Percentiles rank a stretch among this genome's conserved stretches.
phyloP scores from a whole-genome alignment of 163 green algal genomes.

The Scenedesmus sp. region DNA sequence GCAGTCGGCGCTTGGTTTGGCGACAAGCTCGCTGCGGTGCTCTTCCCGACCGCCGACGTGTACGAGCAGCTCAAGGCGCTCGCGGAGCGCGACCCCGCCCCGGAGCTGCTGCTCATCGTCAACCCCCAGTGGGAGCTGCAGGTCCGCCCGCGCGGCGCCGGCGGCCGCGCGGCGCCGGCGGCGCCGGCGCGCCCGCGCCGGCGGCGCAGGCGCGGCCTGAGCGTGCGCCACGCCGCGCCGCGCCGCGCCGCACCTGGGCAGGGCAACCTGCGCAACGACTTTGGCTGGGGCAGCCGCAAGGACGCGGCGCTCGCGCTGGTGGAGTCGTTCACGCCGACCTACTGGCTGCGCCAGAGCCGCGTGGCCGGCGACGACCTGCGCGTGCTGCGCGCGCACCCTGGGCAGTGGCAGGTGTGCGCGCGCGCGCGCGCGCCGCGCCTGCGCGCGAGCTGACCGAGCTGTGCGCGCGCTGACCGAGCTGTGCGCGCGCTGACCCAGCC shows the following conservation, averaged over 20 bases:
- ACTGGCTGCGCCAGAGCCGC: conserved; percentile 73
- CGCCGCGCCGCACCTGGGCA: too few relatives aligned
- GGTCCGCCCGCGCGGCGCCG: too few relatives aligned
- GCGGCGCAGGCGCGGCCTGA: too few relatives aligned
- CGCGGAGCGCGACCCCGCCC: conserved; percentile 43
- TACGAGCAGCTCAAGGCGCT: conserved; percentile 62
- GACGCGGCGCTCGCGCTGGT: conserved; percentile 56
- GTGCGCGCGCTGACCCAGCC: background rate
- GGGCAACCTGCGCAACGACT: conserved; percentile 57
- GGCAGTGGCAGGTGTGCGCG: conserved; percentile 65
- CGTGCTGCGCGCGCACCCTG: conserved; percentile 62
- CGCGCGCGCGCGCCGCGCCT: too few relatives aligned
- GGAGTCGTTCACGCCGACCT: conserved; percentile 60
- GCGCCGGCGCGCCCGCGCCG: too few relatives aligned
- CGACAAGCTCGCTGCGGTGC: conserved; percentile 68
- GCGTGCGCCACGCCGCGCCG: too few relatives aligned
- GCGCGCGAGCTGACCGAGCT: background rate
- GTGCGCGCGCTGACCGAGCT: background rate
- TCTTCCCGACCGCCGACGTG: conserved; percentile 81
- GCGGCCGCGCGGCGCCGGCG: too few relatives aligned
- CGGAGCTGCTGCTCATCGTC: conserved; percentile 71
- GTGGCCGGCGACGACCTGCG: conserved; percentile 69
- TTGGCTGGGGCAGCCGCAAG: conserved; percentile 59
- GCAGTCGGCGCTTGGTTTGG: conserved; percentile 68
- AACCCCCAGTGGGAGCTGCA: conserved; percentile 68